Evolutionary conservation across 768 basidiomycete genomes (phyloP).

Genomic region (Xerocomus potaroensis): DNA sequence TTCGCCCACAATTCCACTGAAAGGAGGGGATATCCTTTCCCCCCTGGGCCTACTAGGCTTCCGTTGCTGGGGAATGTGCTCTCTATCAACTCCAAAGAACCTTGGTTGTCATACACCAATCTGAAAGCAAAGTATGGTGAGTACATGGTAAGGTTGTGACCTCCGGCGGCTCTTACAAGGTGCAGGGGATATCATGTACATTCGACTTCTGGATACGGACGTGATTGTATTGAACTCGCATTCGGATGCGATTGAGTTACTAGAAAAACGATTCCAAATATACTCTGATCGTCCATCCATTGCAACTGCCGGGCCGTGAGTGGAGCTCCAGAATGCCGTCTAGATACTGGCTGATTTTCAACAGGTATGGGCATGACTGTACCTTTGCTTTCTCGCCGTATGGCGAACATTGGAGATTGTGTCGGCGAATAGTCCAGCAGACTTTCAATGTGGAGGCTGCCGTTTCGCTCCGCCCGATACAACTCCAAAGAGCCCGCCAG

Average conservation of each 20-base stretch:
- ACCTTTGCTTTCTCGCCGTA: constrained; percentile 2
- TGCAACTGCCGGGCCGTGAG: constrained; percentile 4
- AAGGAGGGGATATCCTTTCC: constrained; percentile 1
- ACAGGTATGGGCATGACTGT: constrained; percentile 5
- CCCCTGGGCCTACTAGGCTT: constrained; percentile 7
- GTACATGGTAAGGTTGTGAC: neutral
- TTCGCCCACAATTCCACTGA: neutral
- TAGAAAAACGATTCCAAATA: constrained; percentile 12
- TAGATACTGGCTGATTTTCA: neutral
- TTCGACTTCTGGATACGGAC: constrained; percentile 2
- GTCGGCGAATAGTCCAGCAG: constrained; percentile 17
- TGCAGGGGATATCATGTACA: constrained; percentile 8
- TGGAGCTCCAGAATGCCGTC: neutral
- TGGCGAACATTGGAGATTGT: constrained; percentile 11
- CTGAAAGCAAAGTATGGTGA: constrained; percentile 7
- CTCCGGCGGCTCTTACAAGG: neutral
- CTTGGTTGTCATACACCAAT: constrained; percentile 6
- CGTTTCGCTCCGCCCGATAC: constrained; percentile 10
- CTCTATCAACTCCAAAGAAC: neutral
- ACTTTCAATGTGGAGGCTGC: constrained; percentile 9
- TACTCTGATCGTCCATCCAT: constrained; percentile 13
- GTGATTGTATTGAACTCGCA: constrained; percentile 8
- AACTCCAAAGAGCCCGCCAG: constrained; percentile 10
- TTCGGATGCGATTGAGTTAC: neutral
- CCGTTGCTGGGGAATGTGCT: constrained; percentile 6